phyloP scores from a whole-genome alignment of 306 rosid species.

The Vigna unguiculata region DNA sequence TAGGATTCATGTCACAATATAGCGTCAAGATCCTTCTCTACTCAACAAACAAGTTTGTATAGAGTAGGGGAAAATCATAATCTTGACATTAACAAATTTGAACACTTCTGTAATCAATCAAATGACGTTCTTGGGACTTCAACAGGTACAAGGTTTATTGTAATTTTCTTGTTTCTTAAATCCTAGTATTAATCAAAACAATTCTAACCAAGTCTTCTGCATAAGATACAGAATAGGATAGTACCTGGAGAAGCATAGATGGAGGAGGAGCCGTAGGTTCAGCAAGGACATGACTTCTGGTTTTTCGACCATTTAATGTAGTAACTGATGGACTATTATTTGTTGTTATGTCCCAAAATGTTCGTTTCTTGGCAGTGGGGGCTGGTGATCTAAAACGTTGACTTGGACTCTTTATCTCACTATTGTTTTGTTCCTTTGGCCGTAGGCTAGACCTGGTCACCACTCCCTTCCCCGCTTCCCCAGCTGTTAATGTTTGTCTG shows the following conservation, averaged over 20 bases:
- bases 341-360: conserved; percentile 96
- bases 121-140: background rate
- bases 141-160: background rate
- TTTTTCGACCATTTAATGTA: conserved; percentile 83
- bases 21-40: background rate
- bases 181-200: background rate
- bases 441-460: conserved; percentile 63
- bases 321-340: conserved; percentile 80
- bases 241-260: conserved; percentile 95
- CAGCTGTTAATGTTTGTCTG: conserved; percentile 47
- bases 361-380: conserved; percentile 82
- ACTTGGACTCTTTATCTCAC: conserved; percentile 77
- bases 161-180: background rate
- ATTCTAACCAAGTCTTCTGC: conserved; percentile 24
- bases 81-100: background rate
- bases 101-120: background rate
- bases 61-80: background rate
- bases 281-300: conserved; percentile 77
- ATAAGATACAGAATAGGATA: conserved; percentile 48
- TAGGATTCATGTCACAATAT: too few species aligned
- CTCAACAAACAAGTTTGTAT: background rate
- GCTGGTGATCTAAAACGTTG: conserved; percentile 85
- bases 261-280: conserved; percentile 75
- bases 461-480: conserved; percentile 52
- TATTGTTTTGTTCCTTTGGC: conserved; percentile 67